A percentile compares a stretch with the other conserved stretches of the same genome.
These are phyloP conservation scores for Ceratocystis harringtonii DNA, from an alignment of 2,329 filamentous ascomycete genomes.

Conservation along the genomic window DNA sequence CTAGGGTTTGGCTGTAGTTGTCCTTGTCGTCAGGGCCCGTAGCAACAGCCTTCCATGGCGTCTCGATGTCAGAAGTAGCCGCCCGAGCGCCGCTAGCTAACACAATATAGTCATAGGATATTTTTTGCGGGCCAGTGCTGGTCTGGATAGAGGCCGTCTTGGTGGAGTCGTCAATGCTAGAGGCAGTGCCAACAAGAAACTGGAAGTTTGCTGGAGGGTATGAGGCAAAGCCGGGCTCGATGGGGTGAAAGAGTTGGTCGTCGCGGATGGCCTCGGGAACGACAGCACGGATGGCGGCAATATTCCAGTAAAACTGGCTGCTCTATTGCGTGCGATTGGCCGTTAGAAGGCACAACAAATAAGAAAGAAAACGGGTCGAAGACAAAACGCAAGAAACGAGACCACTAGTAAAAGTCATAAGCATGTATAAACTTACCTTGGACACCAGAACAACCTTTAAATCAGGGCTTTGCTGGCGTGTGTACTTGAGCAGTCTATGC, in stretches of 20 bases:
- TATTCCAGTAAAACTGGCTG: conserved; percentile 44
- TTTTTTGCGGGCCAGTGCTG: conserved; percentile 21
- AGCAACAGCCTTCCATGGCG: conserved; percentile 39
- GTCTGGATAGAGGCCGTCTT: conserved; percentile 27
- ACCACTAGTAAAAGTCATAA: too few relatives aligned
- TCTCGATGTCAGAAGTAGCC: conserved; percentile 22
- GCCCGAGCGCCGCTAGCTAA: conserved; percentile 40
- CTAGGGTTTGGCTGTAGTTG: conserved; percentile 31
- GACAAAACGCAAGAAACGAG: background rate
- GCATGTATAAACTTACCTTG: conserved; percentile 28
- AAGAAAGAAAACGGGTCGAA: background rate
- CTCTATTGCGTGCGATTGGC: conserved; percentile 27
- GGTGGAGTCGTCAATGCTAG: conserved; percentile 26
- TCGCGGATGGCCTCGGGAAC: conserved; percentile 35
- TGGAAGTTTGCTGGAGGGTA: conserved; percentile 37
- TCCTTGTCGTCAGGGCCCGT: background rate
- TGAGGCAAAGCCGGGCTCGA: conserved; percentile 34
- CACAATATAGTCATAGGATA: conserved; percentile 42
- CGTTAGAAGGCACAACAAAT: background rate
- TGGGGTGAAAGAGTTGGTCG: conserved; percentile 35
- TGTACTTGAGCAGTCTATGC: conserved; percentile 40
- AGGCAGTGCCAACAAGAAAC: conserved; percentile 37
- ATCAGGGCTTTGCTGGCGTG: conserved; percentile 29
- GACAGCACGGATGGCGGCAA: conserved; percentile 41
- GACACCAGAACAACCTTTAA: conserved; percentile 41